Conservation (phyloP, 2,329 filamentous ascomycete species). For the Fusarium torulosum region DNA sequence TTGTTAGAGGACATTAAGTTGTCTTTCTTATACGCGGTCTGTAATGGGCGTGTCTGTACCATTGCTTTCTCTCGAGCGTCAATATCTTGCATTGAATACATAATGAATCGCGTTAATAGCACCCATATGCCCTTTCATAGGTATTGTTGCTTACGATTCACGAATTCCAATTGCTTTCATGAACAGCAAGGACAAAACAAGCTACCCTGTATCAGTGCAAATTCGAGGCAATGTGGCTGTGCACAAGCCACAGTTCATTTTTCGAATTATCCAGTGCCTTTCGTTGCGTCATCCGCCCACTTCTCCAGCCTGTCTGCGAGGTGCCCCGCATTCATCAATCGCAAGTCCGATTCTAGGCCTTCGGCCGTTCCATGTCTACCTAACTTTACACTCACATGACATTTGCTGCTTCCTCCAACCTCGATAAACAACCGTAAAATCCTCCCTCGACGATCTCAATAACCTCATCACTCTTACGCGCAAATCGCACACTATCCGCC, state of each 20-base stretch:
- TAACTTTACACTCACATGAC: slow-evolving; percentile 45
- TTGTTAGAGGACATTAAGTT: too few species aligned
- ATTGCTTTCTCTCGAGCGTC: too few species aligned
- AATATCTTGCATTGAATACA: too few species aligned
- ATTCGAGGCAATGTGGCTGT: slow-evolving; percentile 19
- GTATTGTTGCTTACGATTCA: too few species aligned
- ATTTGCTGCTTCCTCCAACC: slow-evolving; percentile 23
- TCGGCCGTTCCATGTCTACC: slow-evolving; percentile 39
- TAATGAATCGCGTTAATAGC: too few species aligned
- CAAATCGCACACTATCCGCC: not conserved
- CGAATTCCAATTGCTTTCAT: not conserved
- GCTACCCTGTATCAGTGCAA: slow-evolving; percentile 13
- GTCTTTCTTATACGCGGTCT: too few species aligned
- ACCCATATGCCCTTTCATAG: too few species aligned
- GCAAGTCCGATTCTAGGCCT: slow-evolving; percentile 32
- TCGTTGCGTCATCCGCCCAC: slow-evolving; percentile 42
- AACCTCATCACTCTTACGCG: not conserved
- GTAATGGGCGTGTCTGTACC: too few species aligned
- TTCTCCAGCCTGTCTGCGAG: slow-evolving; percentile 29
- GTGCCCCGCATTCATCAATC: slow-evolving; percentile 37
- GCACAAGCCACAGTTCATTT: slow-evolving; percentile 10
- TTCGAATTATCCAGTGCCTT: slow-evolving; percentile 28
- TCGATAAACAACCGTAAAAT: slow-evolving; percentile 4
- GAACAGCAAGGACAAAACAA: not conserved
- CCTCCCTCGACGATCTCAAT: not conserved